These are phyloP conservation scores for Cochlearia excelsa DNA, from an alignment of 345 rosid genomes.

Conservation along the genomic window DNA sequence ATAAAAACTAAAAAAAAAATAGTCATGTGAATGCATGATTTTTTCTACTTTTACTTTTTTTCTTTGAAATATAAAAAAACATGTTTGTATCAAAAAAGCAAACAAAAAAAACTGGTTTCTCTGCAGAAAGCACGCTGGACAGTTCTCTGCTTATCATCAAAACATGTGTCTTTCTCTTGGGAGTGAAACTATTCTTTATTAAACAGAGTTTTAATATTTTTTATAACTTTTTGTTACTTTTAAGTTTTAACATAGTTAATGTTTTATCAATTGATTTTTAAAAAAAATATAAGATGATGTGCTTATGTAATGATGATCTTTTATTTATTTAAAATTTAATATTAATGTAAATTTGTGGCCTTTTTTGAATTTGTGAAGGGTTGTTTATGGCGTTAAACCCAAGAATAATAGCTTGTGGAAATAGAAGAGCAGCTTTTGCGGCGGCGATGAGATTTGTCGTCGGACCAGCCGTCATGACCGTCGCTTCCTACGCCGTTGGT, in stretches of 20 bases:
- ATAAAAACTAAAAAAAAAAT: no score
- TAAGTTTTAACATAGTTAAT: slow-evolving; percentile 6
- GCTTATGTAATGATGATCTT: neutral
- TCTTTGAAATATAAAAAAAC: slow-evolving; percentile 3
- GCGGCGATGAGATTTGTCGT: slow-evolving; percentile 92
- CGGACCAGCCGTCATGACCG: slow-evolving; percentile 99
- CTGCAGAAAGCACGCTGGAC: slow-evolving; percentile 35
- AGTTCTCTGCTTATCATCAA: slow-evolving; percentile 34
- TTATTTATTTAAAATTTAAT: no score
- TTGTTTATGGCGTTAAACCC: slow-evolving; percentile 99
- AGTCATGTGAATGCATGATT: slow-evolving; percentile 33
- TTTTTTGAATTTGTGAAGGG: slow-evolving; percentile 39
- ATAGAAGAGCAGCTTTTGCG: slow-evolving; percentile 79
- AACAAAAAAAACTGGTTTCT: slow-evolving; percentile 36
- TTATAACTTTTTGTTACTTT: neutral
- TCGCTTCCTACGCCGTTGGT: slow-evolving; percentile 91
- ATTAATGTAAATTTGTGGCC: neutral
- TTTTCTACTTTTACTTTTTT: slow-evolving; percentile 15
- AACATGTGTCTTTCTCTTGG: slow-evolving; percentile 20
- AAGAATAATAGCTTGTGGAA: slow-evolving; percentile 98
- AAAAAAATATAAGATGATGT: slow-evolving; percentile 5
- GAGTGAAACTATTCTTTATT: neutral
- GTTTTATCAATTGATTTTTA: slow-evolving; percentile 15
- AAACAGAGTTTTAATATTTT: neutral
- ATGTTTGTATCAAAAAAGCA: slow-evolving; percentile 29